phyloP scores from a whole-genome alignment of 805 yeast species.

The Saturnispora bothae region DNA sequence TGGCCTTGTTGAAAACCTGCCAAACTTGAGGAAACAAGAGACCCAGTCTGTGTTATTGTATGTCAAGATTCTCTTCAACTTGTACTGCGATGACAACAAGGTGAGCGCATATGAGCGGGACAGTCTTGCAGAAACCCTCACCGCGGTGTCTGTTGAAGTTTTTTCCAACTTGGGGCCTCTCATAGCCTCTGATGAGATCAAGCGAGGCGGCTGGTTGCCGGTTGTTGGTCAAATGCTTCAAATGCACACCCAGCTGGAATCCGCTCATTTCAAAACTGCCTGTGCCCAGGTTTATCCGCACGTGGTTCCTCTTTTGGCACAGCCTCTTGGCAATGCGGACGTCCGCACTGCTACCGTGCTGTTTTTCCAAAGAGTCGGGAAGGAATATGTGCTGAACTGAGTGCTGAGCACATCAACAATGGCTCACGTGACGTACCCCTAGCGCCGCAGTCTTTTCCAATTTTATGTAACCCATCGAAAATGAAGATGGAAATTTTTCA shows the following conservation, averaged over 20 bases:
- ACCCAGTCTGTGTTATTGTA: conserved; percentile 82
- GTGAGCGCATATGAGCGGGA: conserved; percentile 36
- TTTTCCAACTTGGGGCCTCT: conserved; percentile 59
- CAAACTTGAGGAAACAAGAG: conserved; percentile 87
- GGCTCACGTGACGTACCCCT: conserved; percentile 11
- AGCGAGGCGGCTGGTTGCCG: conserved; percentile 88
- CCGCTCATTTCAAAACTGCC: conserved; percentile 50
- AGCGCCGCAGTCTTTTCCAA: conserved; percentile 5
- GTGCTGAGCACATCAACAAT: no score
- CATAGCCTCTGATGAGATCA: conserved; percentile 67
- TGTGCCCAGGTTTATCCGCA: conserved; percentile 53
- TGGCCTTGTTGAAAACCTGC: conserved; percentile 84
- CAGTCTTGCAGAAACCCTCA: conserved; percentile 41
- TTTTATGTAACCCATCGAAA: neutral
- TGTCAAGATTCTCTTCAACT: conserved; percentile 66
- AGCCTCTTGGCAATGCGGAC: conserved; percentile 25
- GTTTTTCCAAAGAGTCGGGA: conserved; percentile 46
- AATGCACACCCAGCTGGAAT: conserved; percentile 71
- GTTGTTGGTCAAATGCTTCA: conserved; percentile 82
- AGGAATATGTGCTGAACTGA: conserved; percentile 21
- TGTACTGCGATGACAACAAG: conserved; percentile 59
- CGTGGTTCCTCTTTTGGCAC: conserved; percentile 46
- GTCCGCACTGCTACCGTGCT: conserved; percentile 49
- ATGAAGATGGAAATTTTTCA: neutral
- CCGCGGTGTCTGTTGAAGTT: conserved; percentile 64